Conservation (phyloP, 768 basidiomycete species). For the Lepiota subincarnata region DNA sequence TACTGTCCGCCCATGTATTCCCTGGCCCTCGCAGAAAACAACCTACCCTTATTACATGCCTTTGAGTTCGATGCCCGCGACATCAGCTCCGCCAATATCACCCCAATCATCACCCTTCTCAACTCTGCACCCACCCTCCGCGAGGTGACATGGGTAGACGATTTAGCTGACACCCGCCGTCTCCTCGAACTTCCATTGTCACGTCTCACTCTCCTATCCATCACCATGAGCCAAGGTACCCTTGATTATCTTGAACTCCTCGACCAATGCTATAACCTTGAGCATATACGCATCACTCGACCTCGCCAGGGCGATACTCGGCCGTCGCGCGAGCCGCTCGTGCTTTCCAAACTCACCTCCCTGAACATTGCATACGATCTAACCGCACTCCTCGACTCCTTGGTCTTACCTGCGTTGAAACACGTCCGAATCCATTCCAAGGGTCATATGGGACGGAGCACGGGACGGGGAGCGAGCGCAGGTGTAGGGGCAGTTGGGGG, state of each 20-base stretch:
- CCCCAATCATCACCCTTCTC: conserved; percentile 26
- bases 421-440: conserved; percentile 26
- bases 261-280: conserved; percentile 27
- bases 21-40: conserved; percentile 21
- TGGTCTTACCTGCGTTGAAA: conserved; percentile 26
- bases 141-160: conserved; percentile 30
- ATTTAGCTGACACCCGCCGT: conserved; percentile 27
- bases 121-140: conserved; percentile 23
- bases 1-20: conserved; percentile 28
- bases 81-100: conserved; percentile 26
- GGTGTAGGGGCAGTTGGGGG: conserved; percentile 6
- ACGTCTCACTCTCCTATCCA: conserved; percentile 24
- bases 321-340: conserved; percentile 20
- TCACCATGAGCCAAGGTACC: conserved; percentile 27
- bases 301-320: conserved; percentile 19
- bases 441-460: conserved; percentile 3
- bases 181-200: conserved; percentile 26
- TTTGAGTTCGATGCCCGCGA: conserved; percentile 31
- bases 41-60: conserved; percentile 23
- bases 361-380: conserved; percentile 30
- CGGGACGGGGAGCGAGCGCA: conserved; percentile 13
- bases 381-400: conserved; percentile 25
- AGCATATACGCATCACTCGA: conserved; percentile 29
- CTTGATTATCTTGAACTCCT: conserved; percentile 29
- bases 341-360: conserved; percentile 26